Evolutionary conservation across 441 rosid species (phyloP).

Genomic region (Melastoma candidum): DNA sequence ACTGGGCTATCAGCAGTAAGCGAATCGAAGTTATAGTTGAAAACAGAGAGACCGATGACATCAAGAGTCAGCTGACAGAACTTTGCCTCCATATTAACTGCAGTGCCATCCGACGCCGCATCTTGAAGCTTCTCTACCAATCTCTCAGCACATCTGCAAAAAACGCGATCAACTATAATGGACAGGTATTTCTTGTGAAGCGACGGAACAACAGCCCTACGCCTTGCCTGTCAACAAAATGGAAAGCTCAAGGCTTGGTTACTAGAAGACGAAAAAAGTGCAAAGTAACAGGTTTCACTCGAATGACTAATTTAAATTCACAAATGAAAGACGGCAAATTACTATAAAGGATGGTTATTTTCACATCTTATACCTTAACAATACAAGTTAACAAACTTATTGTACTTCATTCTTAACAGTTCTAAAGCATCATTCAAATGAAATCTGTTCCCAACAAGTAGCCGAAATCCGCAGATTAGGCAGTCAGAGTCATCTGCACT

Average conservation of each 20-base stretch:
- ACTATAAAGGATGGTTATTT: too few relatives aligned
- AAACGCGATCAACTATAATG: slow-evolving; percentile 75
- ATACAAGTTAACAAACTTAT: too few relatives aligned
- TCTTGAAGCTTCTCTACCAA: slow-evolving; percentile 73
- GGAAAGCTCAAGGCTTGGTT: background rate
- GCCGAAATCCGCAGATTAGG: too few relatives aligned
- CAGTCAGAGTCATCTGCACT: too few relatives aligned
- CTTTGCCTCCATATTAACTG: slow-evolving; percentile 88
- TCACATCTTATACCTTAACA: too few relatives aligned
- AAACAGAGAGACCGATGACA: slow-evolving; percentile 72
- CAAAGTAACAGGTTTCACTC: background rate
- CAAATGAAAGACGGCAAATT: too few relatives aligned
- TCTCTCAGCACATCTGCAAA: slow-evolving; percentile 80
- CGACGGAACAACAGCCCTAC: slow-evolving; percentile 84
- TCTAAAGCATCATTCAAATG: too few relatives aligned
- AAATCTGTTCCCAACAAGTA: too few relatives aligned
- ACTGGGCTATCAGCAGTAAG: slow-evolving; percentile 78
- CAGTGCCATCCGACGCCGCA: slow-evolving; percentile 46
- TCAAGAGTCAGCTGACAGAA: slow-evolving; percentile 86
- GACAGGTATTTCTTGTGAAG: slow-evolving; percentile 80
- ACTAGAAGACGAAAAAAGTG: background rate
- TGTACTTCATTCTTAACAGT: too few relatives aligned
- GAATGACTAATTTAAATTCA: too few relatives aligned
- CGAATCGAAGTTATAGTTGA: slow-evolving; percentile 79
- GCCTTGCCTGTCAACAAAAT: slow-evolving; percentile 45